phyloP scores from a whole-genome alignment of 2,329 filamentous ascomycete genomes.

The Verticillium isaacii region DNA sequence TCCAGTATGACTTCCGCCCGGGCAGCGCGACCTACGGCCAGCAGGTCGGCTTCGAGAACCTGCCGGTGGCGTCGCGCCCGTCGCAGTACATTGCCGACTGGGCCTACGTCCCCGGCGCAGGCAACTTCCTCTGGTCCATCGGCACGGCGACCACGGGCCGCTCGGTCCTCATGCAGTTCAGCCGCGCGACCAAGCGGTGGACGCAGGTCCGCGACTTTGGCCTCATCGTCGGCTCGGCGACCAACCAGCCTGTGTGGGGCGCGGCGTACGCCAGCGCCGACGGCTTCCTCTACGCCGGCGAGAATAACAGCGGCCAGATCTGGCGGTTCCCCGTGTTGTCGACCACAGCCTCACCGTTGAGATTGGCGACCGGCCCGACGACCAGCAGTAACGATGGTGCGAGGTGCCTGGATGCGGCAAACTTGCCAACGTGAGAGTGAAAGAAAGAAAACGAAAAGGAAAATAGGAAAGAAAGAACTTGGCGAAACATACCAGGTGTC shows the following conservation, averaged over 20 bases:
- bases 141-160: constrained; percentile 2
- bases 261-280: constrained; percentile 13
- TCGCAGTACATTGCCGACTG: constrained; percentile 12
- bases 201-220: constrained; percentile 8
- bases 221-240: constrained; percentile 2
- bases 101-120: constrained; percentile 13
- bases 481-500: neutral
- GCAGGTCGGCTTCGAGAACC: constrained; percentile 3
- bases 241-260: constrained; percentile 7
- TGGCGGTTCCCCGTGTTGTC: constrained; percentile 13
- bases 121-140: constrained; percentile 13
- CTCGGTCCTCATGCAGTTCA: constrained; percentile 12
- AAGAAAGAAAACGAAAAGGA: neutral
- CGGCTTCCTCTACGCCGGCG: constrained; percentile 13
- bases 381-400: constrained; percentile 8
- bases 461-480: too few species aligned
- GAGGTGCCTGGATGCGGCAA: constrained; percentile 3
- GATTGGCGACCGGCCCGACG: neutral
- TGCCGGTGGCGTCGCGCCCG: neutral
- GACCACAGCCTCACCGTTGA: neutral
- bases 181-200: constrained; percentile 5
- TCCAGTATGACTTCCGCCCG: constrained; percentile 15
- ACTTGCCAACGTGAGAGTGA: neutral
- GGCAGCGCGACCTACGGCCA: constrained; percentile 12
- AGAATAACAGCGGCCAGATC: constrained; percentile 16